These are phyloP conservation scores for Suillus plorans DNA, from an alignment of 768 basidiomycete genomes.

Conservation along the genomic window DNA sequence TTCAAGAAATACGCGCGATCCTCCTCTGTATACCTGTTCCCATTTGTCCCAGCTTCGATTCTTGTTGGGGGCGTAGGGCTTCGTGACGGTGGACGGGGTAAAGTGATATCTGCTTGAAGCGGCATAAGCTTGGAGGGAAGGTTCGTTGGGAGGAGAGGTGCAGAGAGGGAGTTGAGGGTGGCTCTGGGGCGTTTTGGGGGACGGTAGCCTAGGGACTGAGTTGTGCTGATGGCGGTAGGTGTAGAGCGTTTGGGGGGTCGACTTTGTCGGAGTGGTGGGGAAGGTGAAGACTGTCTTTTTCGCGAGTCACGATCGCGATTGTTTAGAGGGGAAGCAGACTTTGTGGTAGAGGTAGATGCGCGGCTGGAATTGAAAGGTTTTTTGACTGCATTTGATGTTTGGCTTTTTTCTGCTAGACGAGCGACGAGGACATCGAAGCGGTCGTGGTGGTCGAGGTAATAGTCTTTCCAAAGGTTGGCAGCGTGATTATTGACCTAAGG, in stretches of 20 bases:
- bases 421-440: constrained; percentile 48
- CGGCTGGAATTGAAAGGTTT: constrained; percentile 22
- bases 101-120: constrained; percentile 58
- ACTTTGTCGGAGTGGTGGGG: constrained; percentile 26
- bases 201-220: constrained; percentile 22
- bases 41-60: constrained; percentile 44
- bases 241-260: constrained; percentile 23
- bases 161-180: constrained; percentile 64
- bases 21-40: constrained; percentile 64
- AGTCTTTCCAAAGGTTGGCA: constrained; percentile 76
- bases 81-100: constrained; percentile 64
- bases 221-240: constrained; percentile 17
- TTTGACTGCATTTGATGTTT: constrained; percentile 27
- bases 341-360: background rate
- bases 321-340: constrained; percentile 10
- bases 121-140: constrained; percentile 49
- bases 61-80: constrained; percentile 66
- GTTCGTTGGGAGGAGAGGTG: constrained; percentile 32
- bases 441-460: constrained; percentile 69
- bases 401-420: constrained; percentile 18
- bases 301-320: constrained; percentile 30
- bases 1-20: constrained; percentile 68
- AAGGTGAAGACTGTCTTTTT: constrained; percentile 33
- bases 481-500: constrained; percentile 43
- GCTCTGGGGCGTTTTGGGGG: constrained; percentile 32